Percentiles rank a stretch among this genome's conserved stretches.
phyloP scores from a whole-genome alignment of 805 yeast species.

The Ascoidea rubescens region DNA sequence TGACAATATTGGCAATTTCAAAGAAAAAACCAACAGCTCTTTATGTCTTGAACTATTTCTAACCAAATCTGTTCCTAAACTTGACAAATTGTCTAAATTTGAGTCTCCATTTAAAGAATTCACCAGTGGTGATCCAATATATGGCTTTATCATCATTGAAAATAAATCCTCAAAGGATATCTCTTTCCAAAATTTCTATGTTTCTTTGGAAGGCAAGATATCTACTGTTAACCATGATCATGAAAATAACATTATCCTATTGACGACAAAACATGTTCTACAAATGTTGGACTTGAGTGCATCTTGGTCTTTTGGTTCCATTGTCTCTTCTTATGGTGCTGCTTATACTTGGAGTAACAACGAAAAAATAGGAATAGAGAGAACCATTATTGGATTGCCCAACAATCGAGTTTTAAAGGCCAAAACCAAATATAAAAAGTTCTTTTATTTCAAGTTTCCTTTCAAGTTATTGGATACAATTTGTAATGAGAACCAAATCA shows the following conservation, averaged over 20 bases:
- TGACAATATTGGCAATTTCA: neutral
- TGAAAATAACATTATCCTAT: neutral
- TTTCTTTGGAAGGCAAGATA: neutral
- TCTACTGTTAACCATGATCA: neutral
- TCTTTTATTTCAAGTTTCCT: slow-evolving; percentile 30
- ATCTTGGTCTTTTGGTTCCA: neutral
- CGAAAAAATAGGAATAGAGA: neutral
- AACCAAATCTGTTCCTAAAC: no score
- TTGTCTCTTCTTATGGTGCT: neutral
- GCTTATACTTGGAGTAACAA: neutral
- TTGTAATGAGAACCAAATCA: slow-evolving; percentile 12
- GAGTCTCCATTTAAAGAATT: neutral
- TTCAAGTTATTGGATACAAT: slow-evolving; percentile 23
- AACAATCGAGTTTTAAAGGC: slow-evolving; percentile 24
- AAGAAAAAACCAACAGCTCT: neutral
- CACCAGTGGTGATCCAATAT: neutral
- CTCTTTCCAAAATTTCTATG: neutral
- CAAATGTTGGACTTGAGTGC: neutral
- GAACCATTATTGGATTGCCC: slow-evolving; percentile 20
- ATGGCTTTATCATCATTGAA: neutral
- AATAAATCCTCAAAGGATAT: neutral
- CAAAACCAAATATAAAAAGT: slow-evolving; percentile 26
- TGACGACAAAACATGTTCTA: neutral
- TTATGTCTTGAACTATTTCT: neutral
- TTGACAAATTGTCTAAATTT: no score